Percentiles rank a stretch among this genome's conserved stretches.
These are phyloP conservation scores for Geranium incanum DNA, from an alignment of 441 rosid genomes.

Conservation along the genomic window DNA sequence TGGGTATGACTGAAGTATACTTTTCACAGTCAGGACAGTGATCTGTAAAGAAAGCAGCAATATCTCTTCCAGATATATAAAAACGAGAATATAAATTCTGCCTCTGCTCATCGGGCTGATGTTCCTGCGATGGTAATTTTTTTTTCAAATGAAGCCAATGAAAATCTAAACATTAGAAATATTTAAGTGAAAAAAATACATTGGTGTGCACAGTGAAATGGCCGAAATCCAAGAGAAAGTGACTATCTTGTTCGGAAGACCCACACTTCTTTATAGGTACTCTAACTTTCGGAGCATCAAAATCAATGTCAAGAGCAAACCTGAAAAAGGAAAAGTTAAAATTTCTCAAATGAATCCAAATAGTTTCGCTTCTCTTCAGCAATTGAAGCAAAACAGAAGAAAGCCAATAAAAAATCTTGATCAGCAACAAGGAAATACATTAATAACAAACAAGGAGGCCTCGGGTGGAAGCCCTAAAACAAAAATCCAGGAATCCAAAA, in stretches of 20 bases:
- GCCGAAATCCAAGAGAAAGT: conserved; percentile 95
- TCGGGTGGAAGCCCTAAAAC: too few relatives aligned
- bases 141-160: conserved; percentile 23
- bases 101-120: conserved; percentile 62
- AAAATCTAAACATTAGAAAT: conserved; percentile 17
- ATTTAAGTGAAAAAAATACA: conserved; percentile 38
- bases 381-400: neutral
- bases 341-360: neutral
- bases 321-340: conserved; percentile 36
- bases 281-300: conserved; percentile 98
- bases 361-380: conserved; percentile 8
- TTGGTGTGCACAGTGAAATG: conserved; percentile 81
- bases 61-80: conserved; percentile 90
- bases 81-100: conserved; percentile 86
- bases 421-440: too few relatives aligned
- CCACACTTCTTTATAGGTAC: conserved; percentile 68
- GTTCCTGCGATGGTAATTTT: conserved; percentile 51
- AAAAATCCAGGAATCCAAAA: too few relatives aligned
- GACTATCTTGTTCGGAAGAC: conserved; percentile 59
- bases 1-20: conserved; percentile 36
- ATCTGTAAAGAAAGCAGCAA: conserved; percentile 86
- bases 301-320: conserved; percentile 96
- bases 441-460: too few relatives aligned
- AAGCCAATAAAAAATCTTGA: neutral
- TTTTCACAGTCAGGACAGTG: conserved; percentile 48